These are phyloP conservation scores for Melanogaster broomeanus DNA, from an alignment of 768 basidiomycete genomes.

Conservation along the genomic window DNA sequence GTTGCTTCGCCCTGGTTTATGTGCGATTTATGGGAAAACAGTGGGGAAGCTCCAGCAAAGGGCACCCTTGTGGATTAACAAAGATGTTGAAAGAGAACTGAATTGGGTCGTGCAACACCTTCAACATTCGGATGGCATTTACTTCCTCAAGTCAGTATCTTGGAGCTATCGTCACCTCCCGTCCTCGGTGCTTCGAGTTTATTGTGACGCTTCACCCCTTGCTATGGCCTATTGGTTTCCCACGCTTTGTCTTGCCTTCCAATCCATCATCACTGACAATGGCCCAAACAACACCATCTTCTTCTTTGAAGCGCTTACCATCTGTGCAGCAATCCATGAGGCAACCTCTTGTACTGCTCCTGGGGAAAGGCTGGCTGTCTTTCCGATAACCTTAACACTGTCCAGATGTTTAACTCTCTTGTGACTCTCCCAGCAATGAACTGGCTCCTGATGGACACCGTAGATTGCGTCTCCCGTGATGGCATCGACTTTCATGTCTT, in stretches of 20 bases:
- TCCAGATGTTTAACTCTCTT: conserved; percentile 34
- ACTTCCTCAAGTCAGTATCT: conserved; percentile 11
- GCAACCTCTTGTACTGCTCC: not conserved
- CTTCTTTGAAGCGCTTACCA: not conserved
- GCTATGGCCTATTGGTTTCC: conserved; percentile 31
- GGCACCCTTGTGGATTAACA: conserved; percentile 7
- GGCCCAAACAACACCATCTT: too few species aligned
- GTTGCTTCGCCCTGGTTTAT: conserved; percentile 34
- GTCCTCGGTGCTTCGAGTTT: not conserved
- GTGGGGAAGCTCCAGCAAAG: conserved; percentile 16
- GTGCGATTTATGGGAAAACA: conserved; percentile 36
- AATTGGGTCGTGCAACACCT: conserved; percentile 36
- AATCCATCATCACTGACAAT: not conserved
- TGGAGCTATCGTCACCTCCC: conserved; percentile 13
- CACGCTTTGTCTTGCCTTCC: not conserved
- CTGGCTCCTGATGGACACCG: conserved; percentile 10
- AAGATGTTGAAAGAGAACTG: not conserved
- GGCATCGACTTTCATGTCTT: conserved; percentile 23
- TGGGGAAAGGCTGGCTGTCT: conserved; percentile 13
- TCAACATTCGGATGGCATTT: conserved; percentile 16
- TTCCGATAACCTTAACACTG: conserved; percentile 35
- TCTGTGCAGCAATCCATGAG: not conserved
- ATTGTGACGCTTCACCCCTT: conserved; percentile 24
- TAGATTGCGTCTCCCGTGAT: conserved; percentile 6
- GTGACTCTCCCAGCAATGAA: conserved; percentile 12